Base-by-base conservation (phyloP, 2,329 filamentous ascomycete species). In the Aspergillus tamarii region DNA sequence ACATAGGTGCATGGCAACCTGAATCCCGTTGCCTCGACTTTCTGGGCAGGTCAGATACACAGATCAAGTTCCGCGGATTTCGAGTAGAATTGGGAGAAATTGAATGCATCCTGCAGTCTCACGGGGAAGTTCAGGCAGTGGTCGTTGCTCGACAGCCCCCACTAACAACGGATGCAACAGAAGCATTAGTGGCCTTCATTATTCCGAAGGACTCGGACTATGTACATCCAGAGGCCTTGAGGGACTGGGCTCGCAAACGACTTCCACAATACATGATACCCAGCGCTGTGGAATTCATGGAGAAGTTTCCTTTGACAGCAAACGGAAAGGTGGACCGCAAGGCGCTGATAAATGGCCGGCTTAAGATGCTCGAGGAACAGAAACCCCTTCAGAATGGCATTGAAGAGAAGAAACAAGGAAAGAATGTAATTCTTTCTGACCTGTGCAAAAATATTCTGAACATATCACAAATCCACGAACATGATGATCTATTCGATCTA, bases 21-120 rank as follows among this genome's bases (percentile, higher is more conserved):
- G 80, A 89, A 10, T 93, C 89, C 16, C 93, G 92, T 7, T 92
- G 96, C 74, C 88, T 91, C 6, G 88, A 89, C 69, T 89, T 87
- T 71, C 88, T 89, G 8, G 93, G 93, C 19, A 84, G 93, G 55
- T 86, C 87, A 28, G 93, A 96, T 72, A 84, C 88, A 66, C 93
- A 96, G 76, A 90, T 96, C 81, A 97, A 96, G 82, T 92, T 96
- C 69, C 88, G 92, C 55, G 93, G 93, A 1, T 96, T 96, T 83
- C 86, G 93, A 59, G 94, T 97, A 67, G 93, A 97, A 80, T 87
- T 96, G 57, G 89, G 89, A 63, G 93, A 96, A 66, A 95, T 96
- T 69, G 92, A 96, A 75, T 89, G 83, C 50, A 88, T 93, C 74
- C 80, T 96, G 36, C 30, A 36, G 32, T 46, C n/a, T 7, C 54